Conservation (phyloP, 768 basidiomycete species). For the Suillus plorans region DNA sequence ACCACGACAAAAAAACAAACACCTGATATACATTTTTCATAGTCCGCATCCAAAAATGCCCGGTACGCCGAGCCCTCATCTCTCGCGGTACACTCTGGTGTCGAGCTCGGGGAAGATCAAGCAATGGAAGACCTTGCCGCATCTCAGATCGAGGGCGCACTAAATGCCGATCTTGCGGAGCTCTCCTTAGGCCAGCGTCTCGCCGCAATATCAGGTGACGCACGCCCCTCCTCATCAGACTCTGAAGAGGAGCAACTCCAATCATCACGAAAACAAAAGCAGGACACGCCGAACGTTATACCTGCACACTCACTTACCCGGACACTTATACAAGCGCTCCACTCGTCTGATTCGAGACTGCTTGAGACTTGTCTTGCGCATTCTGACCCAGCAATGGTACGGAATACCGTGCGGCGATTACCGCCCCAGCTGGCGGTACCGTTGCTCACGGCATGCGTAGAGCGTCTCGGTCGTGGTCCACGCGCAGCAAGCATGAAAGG, state of each 20-base stretch:
- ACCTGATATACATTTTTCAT: slow-evolving; percentile 4
- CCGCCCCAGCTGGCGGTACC: slow-evolving; percentile 87
- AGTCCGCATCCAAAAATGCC: slow-evolving; percentile 50
- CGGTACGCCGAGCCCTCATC: slow-evolving; percentile 68
- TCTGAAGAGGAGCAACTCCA: slow-evolving; percentile 47
- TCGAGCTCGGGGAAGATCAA: slow-evolving; percentile 59
- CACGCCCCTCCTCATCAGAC: slow-evolving; percentile 37
- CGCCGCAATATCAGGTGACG: slow-evolving; percentile 61
- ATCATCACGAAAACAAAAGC: slow-evolving; percentile 17
- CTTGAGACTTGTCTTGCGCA: slow-evolving; percentile 86
- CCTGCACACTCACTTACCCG: slow-evolving; percentile 89
- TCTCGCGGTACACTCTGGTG: slow-evolving; percentile 65
- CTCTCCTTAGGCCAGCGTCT: slow-evolving; percentile 89
- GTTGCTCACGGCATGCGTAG: slow-evolving; percentile 84
- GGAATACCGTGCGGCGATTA: slow-evolving; percentile 82
- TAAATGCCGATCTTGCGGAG: slow-evolving; percentile 87
- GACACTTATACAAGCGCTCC: slow-evolving; percentile 93
- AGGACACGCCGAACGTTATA: slow-evolving; percentile 40
- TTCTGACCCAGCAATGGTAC: slow-evolving; percentile 76
- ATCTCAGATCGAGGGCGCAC: slow-evolving; percentile 60
- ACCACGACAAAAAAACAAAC: not conserved
- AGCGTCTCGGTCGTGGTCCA: slow-evolving; percentile 77
- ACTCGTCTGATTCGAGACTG: slow-evolving; percentile 87
- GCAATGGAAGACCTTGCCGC: slow-evolving; percentile 49
- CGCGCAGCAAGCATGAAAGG: slow-evolving; percentile 74